phyloP scores from a whole-genome alignment of 768 basidiomycete genomes.

The Aureoboletus auriporus region DNA sequence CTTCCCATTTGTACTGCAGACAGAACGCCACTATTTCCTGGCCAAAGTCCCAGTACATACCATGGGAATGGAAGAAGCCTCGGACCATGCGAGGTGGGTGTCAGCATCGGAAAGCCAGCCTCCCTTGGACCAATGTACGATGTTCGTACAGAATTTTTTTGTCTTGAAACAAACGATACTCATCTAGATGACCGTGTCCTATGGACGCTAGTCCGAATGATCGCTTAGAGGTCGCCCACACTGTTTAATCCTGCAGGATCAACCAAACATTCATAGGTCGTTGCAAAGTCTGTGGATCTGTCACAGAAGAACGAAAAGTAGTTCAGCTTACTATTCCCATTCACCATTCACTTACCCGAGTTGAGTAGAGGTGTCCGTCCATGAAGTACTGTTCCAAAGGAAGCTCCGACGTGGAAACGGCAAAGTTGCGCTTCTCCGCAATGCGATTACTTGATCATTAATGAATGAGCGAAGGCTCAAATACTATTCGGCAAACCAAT shows the following conservation, averaged over 20 bases:
- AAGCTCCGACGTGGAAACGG: conserved; percentile 8
- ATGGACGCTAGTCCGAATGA: conserved; percentile 7
- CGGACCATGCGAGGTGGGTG: conserved; percentile 34
- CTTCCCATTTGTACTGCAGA: conserved; percentile 33
- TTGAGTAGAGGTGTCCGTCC: background rate
- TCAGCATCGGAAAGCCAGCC: conserved; percentile 23
- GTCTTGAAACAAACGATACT: background rate
- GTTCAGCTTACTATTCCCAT: background rate
- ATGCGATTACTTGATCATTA: conserved; percentile 20
- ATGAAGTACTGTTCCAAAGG: conserved; percentile 4
- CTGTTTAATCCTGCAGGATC: background rate
- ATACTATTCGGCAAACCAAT: conserved; percentile 14
- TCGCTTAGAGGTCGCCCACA: background rate
- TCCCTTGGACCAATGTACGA: conserved; percentile 1
- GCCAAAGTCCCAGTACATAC: conserved; percentile 39
- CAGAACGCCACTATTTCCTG: conserved; percentile 28
- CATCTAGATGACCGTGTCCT: background rate
- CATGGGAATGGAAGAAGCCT: conserved; percentile 56
- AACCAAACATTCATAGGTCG: background rate
- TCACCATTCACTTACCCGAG: conserved; percentile 8
- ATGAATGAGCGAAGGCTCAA: conserved; percentile 2
- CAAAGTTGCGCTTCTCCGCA: conserved; percentile 14
- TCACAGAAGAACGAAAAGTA: conserved; percentile 1
- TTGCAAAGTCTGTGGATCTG: background rate
- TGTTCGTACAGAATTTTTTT: background rate